These are phyloP conservation scores for Fremontodendron californicum DNA, from an alignment of 345 rosid genomes.

Conservation along the genomic window DNA sequence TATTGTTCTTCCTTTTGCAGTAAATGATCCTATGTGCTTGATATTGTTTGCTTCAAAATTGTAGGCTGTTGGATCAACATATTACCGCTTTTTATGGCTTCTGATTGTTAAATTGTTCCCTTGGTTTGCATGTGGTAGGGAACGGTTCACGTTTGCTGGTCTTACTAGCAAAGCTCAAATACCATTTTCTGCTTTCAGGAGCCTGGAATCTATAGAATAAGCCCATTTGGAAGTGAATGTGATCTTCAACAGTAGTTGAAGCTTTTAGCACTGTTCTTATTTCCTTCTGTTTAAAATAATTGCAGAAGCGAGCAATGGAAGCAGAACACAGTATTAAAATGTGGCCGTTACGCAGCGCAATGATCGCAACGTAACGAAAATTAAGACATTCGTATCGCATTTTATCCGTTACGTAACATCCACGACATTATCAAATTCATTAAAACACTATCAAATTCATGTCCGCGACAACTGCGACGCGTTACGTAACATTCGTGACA, in stretches of 20 bases:
- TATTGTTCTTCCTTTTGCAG: neutral
- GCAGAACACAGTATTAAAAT: too few species aligned
- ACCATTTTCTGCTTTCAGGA: neutral
- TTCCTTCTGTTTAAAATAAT: neutral
- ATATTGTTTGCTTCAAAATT: neutral
- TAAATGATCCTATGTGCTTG: neutral
- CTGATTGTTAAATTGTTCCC: neutral
- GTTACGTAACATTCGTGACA: too few species aligned
- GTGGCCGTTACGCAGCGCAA: too few species aligned
- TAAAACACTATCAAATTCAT: too few species aligned
- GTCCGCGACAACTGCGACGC: too few species aligned
- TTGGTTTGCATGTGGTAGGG: neutral
- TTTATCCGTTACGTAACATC: too few species aligned
- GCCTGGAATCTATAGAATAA: neutral
- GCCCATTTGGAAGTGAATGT: neutral
- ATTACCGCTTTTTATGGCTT: neutral
- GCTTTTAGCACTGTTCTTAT: neutral
- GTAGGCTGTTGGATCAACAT: neutral
- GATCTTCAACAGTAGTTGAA: neutral
- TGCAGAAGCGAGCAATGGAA: conserved; percentile 56
- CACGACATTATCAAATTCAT: too few species aligned
- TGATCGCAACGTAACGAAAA: too few species aligned
- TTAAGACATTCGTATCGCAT: too few species aligned
- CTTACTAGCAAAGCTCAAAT: neutral
- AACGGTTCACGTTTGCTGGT: neutral